Evolutionary conservation across 495 filamentous ascomycete species (phyloP).

Genomic region (Clavariopsis aquatica): DNA sequence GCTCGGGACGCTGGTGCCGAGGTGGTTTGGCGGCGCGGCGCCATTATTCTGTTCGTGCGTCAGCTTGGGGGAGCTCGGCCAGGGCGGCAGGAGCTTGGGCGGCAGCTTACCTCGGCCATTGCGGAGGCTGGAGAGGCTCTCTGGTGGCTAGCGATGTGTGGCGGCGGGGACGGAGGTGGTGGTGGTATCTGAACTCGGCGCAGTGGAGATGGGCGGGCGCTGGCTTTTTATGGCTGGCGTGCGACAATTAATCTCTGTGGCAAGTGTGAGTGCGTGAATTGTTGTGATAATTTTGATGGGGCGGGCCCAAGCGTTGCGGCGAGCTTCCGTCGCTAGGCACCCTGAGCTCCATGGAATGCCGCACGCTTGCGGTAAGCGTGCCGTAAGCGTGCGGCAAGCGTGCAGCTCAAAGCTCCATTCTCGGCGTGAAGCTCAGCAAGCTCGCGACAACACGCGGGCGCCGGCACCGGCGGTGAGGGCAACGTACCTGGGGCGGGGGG

Average conservation of each 20-base stretch:
- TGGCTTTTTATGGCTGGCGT: background rate
- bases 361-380: too few relatives aligned
- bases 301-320: conserved; percentile 6
- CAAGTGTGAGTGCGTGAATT: conserved; percentile 7
- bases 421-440: too few relatives aligned
- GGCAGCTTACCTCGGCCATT: conserved; percentile 35
- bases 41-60: conserved; percentile 26
- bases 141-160: conserved; percentile 18
- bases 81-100: background rate
- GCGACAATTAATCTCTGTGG: conserved; percentile 20
- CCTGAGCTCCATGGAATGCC: conserved; percentile 3
- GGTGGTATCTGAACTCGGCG: background rate
- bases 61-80: conserved; percentile 2
- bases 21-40: conserved; percentile 35
- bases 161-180: background rate
- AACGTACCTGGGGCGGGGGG: conserved; percentile 16
- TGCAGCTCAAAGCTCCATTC: background rate
- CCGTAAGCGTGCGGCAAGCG: too few relatives aligned
- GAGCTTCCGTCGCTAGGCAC: background rate
- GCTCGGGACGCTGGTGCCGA: conserved; percentile 35
- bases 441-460: background rate
- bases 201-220: background rate
- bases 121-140: background rate
- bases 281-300: conserved; percentile 25
- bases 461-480: background rate